Base-by-base conservation (phyloP, 148 eudicot species). In the Gaultheria prostrata region DNA sequence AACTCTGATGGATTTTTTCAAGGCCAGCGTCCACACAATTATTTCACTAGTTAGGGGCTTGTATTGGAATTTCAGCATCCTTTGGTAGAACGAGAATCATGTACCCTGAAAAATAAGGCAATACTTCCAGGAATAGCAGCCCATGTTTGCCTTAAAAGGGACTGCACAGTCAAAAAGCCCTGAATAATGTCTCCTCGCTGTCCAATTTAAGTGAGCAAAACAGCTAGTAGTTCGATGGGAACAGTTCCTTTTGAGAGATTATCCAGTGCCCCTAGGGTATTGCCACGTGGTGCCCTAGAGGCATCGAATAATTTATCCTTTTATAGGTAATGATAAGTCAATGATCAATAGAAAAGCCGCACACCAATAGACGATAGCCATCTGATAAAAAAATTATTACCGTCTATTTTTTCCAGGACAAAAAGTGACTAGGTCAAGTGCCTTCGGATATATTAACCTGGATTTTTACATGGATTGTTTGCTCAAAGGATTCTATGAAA, bases 1-100 rank as follows among this genome's bases (percentile, higher is more conserved):
- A 12, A 30, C 86, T 30, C 78, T 89, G 84, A 71, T 81, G 3
- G 30, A 77, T 26, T 88, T 88, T 83, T 61, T 92, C 8, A 89
- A 24, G 20, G 26, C 56, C 33, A 7, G 33, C 15, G 53, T 75
- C 53, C 50, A 45, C 30, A 43, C 24, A 28, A 65, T 5, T 32
- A 65, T 65, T 65, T 65, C 71, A 65, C 33, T 65, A 26, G 17
- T 3, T 28, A 28, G 71, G 71, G 71, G 33, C 35, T 26, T 26
- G 5, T 65, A 26, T 65, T 28, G 26, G 71, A 12, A 11, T 26
- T 65, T 12, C 18, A 3, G 33, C 3, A 65, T 65, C 71, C 33
- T 65, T 65, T 26, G 45, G 12, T 89, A 1, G 89, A 61, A 61
- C 28, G 9, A n/a, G 9, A 61, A n/a, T 21, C 67, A 61, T n/a